Percentiles rank a stretch among this genome's conserved stretches.
These are phyloP conservation scores for Porcisia hertigi DNA, from an alignment of 208 protist species.

Conservation along the genomic window DNA sequence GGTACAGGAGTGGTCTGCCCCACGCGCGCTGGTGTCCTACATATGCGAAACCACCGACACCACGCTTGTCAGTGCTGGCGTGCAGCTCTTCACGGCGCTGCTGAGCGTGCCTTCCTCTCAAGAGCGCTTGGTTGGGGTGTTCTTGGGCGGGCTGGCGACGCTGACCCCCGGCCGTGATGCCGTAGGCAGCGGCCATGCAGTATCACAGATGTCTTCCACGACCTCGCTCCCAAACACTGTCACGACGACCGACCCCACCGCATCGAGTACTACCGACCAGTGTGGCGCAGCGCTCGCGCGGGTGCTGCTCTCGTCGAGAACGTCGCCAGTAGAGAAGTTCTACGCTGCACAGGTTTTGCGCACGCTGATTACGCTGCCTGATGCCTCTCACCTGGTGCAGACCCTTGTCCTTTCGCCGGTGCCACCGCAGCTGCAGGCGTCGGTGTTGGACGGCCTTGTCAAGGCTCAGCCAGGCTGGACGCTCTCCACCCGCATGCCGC, in stretches of 20 bases:
- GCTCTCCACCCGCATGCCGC: conserved; percentile 9
- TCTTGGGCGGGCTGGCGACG: conserved; percentile 21
- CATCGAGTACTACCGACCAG: background rate
- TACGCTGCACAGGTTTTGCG: conserved; percentile 71
- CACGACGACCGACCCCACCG: background rate
- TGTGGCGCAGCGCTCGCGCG: conserved; percentile 31
- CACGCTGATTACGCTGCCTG: conserved; percentile 38
- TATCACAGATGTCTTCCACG: background rate
- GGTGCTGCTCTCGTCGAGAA: conserved; percentile 26
- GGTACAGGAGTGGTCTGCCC: conserved; percentile 35
- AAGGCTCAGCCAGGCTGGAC: conserved; percentile 29
- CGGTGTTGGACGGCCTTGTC: conserved; percentile 19
- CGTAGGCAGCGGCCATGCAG: conserved; percentile 12
- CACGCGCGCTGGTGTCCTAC: conserved; percentile 57
- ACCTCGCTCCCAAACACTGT: background rate
- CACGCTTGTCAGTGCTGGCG: conserved; percentile 48
- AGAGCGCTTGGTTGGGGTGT: conserved; percentile 14
- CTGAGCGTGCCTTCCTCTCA: conserved; percentile 32
- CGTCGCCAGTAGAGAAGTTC: conserved; percentile 51
- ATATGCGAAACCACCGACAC: conserved; percentile 57
- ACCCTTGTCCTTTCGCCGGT: conserved; percentile 15
- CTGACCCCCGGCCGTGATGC: background rate
- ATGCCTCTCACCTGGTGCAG: conserved; percentile 25
- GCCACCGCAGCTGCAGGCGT: conserved; percentile 18
- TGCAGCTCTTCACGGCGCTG: conserved; percentile 45